A percentile compares a stretch with the other conserved stretches of the same genome.
Conservation (phyloP, 805 yeast species). For the Sporopachydermia lactativora region DNA sequence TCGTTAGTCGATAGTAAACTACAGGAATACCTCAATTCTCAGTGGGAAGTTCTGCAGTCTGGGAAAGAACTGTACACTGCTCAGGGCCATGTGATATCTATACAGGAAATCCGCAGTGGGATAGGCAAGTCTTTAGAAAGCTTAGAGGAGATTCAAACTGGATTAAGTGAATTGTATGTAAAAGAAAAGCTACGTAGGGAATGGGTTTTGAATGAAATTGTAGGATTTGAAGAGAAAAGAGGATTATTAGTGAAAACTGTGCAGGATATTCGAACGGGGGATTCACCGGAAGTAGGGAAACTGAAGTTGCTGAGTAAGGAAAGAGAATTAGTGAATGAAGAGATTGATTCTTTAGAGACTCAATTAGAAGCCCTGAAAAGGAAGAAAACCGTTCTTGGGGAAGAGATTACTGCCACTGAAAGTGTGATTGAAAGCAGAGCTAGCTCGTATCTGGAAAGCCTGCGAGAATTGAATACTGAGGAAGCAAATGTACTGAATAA, state of each 20-base stretch:
- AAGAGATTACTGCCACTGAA: slow-evolving; percentile 31
- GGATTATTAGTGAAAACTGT: no score
- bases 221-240: no score
- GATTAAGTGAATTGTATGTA: slow-evolving; percentile 25
- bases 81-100: background rate
- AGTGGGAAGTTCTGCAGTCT: background rate
- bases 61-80: background rate
- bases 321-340: background rate
- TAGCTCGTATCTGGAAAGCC: slow-evolving; percentile 27
- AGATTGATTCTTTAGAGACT: background rate
- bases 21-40: background rate
- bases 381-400: slow-evolving; percentile 21
- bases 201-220: no score
- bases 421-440: slow-evolving; percentile 36
- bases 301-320: background rate
- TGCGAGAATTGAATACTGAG: slow-evolving; percentile 16
- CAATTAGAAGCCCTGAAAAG: background rate
- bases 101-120: background rate
- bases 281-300: background rate
- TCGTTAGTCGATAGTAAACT: background rate
- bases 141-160: slow-evolving; percentile 20
- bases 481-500: background rate
- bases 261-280: background rate
- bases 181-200: slow-evolving; percentile 20
- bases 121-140: background rate